Base-by-base conservation (phyloP, 2,329 filamentous ascomycete species). In the Aspergillus udagawae region DNA sequence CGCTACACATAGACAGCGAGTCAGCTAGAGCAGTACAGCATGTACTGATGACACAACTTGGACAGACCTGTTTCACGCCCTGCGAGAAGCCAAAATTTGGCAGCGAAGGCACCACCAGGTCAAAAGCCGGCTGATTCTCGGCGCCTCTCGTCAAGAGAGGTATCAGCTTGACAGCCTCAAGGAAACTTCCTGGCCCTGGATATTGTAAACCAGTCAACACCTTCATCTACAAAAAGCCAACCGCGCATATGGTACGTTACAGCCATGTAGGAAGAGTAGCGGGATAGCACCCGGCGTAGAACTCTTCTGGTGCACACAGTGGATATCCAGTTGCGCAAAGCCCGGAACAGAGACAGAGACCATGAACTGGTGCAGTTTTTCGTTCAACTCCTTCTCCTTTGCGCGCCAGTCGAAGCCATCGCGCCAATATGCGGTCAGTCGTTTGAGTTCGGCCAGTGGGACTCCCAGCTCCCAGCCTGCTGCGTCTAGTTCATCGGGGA, bases 181-280 rank as follows among this genome's bases (percentile, higher is more conserved):
- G 68, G 67, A 89, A 90, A 61, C 82, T 86, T 1, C 88, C 88
- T 0, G 88, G 88, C 68, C 69, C 68, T 71, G 83, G 21, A 12
- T 65, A 21, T 45, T 23, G 17, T 38, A 17, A 14, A 41, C 35
- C 58, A 2, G 61, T 52, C 28, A 48, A 7, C 35, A 20, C 35
- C 14, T 54, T 21, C 54, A 52, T 29, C 14, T 8, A 8, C 14
- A 42, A 38, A 42, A 38, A 23, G 20, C 3, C 23, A 32, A 25
- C 7, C 17, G 14, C n/a, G 21, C 8, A 10, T n/a, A 9, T 14
- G 8, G 5, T 35, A 60, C 3, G 70, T 25, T 71, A 79, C 80
- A 89, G 14, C 86, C 86, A 67, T 90, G 87, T n/a, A 80, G 77
- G 67, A 90, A 89, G 1, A 90, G 69, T 29, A 90, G 67, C 0